Evolutionary conservation across 768 basidiomycete species (phyloP).

Genomic region (Phlebiopsis gigantea): DNA sequence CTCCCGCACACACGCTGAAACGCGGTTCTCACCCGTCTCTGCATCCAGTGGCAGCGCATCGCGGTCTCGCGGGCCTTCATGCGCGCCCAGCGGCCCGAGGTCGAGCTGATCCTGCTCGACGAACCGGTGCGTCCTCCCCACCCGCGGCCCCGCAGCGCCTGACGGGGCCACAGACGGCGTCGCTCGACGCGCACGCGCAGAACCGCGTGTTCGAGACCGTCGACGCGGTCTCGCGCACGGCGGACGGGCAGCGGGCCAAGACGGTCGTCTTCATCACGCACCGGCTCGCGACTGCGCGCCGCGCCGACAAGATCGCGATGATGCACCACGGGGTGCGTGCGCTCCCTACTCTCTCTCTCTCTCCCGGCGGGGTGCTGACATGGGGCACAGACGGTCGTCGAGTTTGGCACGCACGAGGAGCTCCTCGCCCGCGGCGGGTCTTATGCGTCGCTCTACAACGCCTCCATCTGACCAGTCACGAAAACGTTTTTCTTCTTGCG

Average conservation of each 20-base stretch:
- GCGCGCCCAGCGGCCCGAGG: constrained; percentile 67
- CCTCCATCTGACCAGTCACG: constrained; percentile 46
- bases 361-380: constrained; percentile 8
- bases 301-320: constrained; percentile 84
- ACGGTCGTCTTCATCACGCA: constrained; percentile 84
- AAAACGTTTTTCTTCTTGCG: neutral
- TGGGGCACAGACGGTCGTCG: constrained; percentile 55
- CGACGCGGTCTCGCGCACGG: constrained; percentile 53
- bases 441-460: constrained; percentile 66
- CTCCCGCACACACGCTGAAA: neutral
- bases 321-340: constrained; percentile 68
- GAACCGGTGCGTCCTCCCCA: constrained; percentile 55
- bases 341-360: neutral
- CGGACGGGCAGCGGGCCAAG: constrained; percentile 53
- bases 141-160: neutral
- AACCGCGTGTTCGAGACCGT: constrained; percentile 76
- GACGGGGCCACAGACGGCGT: constrained; percentile 51
- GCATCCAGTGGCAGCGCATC: constrained; percentile 74
- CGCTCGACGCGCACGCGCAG: constrained; percentile 76
- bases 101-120: constrained; percentile 80
- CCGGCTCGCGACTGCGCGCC: constrained; percentile 72
- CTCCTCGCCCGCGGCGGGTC: constrained; percentile 53
- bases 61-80: constrained; percentile 86
- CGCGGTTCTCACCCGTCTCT: neutral
- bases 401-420: constrained; percentile 72